Base-by-base conservation (phyloP, 2,329 filamentous ascomycete genomes). In the Aureobasidium sp. region DNA sequence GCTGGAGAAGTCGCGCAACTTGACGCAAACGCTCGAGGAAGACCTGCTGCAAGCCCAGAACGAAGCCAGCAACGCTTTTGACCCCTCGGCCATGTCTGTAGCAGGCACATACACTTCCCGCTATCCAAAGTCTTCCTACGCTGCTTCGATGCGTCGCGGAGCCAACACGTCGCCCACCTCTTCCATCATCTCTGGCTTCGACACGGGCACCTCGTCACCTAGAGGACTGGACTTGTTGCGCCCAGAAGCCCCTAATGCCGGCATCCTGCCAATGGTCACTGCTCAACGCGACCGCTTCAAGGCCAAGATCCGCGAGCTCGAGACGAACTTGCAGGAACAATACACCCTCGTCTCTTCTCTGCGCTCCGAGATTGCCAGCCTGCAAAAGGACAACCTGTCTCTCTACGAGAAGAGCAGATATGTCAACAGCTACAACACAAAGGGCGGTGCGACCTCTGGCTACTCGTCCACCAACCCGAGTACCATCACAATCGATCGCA, bases 341-440 rank as follows among this genome's bases (percentile, higher is more conserved):
- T 90, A 97, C 73, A 82, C 84, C 49, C 88, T 84, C 0, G 85
- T 96, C 23, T 93, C 91, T 21, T 88, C 92, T 37, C 79, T 99
- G 49, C 85, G 94, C 45, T 90, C 95, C 67, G 94, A 99, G 72
- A 85, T 97, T 62, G 87, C 91, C 6, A 90, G 91, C 1, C 78
- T 99, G 42, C 95, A 99, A 70, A 95, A 92, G 72, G 94, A 99
- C 74, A 99, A 99, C 71, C 80, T 99, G 37, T 91, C 88, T 67
- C 81, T 99, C 8, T 99, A 99, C 73, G 94, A 99, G 74, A 99
- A 97, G 81, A 96, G 93, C 19, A 85, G 94, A 66, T 99, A 99
- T 71, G 86, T 97, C 25, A 96, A 91, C 7, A 92, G 90, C 2
- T 99, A 96, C 78, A 95, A 87, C 73, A 58, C 55, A 40, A 85